Percentiles rank a stretch among this genome's conserved stretches.
These are phyloP conservation scores for Euptelea pleiosperma DNA, from an alignment of 164 flowering plant species.

Conservation along the genomic window DNA sequence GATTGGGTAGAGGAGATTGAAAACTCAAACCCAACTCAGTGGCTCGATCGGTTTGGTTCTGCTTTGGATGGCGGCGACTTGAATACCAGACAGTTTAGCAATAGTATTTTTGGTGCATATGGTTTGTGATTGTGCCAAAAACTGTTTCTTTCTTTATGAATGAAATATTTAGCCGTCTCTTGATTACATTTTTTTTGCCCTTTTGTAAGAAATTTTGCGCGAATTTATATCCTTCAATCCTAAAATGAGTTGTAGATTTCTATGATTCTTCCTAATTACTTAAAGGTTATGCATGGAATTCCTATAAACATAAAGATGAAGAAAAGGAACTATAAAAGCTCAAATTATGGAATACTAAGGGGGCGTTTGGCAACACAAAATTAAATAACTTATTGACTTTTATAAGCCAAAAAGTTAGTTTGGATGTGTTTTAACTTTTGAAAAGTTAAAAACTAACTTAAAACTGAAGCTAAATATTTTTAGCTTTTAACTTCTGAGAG, in stretches of 20 bases:
- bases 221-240: background rate
- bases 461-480: too few relatives aligned
- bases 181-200: background rate
- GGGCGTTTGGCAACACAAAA: too few relatives aligned
- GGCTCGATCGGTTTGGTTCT: slow-evolving; percentile 84
- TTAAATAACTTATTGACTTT: too few relatives aligned
- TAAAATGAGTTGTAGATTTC: background rate
- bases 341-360: background rate
- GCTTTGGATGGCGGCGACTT: slow-evolving; percentile 72
- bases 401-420: too few relatives aligned
- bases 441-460: too few relatives aligned
- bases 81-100: slow-evolving; percentile 75
- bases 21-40: slow-evolving; percentile 63
- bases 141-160: too few relatives aligned
- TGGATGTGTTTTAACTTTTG: too few relatives aligned
- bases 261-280: background rate
- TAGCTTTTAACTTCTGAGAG: too few relatives aligned
- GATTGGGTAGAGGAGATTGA: slow-evolving; percentile 96
- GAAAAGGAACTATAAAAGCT: too few relatives aligned
- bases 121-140: slow-evolving; percentile 43
- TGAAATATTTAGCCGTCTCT: background rate
- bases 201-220: background rate
- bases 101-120: slow-evolving; percentile 61
- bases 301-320: background rate
- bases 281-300: background rate